phyloP scores from a whole-genome alignment of 2,329 filamentous ascomycete genomes.

The Allantophomopsis cytisporea region DNA sequence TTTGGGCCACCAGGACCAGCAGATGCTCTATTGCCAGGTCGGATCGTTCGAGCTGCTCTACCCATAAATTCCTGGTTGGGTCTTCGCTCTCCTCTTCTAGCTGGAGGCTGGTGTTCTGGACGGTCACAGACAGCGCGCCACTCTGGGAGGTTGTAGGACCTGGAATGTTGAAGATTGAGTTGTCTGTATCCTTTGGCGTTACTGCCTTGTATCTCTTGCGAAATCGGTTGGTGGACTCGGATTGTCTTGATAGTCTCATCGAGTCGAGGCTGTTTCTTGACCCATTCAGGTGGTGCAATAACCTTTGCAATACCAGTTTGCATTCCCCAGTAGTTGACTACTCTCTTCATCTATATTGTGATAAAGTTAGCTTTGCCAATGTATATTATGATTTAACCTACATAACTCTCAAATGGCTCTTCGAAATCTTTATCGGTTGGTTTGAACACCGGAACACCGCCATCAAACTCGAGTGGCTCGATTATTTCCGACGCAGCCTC shows the following conservation, averaged over 20 bases:
- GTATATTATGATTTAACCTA: constrained; percentile 27
- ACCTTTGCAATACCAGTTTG: constrained; percentile 95
- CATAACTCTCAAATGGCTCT: constrained; percentile 74
- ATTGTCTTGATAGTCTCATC: constrained; percentile 84
- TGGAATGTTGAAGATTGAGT: constrained; percentile 90
- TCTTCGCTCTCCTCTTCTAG: constrained; percentile 70
- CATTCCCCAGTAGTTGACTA: constrained; percentile 87
- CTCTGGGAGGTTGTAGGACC: constrained; percentile 91
- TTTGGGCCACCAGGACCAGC: constrained; percentile 7
- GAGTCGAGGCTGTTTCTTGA: constrained; percentile 60
- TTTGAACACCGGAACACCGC: constrained; percentile 84
- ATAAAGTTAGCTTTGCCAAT: constrained; percentile 1
- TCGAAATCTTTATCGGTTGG: constrained; percentile 92
- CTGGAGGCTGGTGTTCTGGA: constrained; percentile 90
- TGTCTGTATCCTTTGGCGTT: constrained; percentile 84
- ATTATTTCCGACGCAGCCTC: too few species aligned
- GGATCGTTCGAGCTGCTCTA: constrained; percentile 17
- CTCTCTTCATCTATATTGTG: constrained; percentile 47
- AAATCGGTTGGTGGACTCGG: constrained; percentile 91
- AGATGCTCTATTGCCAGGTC: constrained; percentile 5
- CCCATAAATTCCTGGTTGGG: constrained; percentile 24
- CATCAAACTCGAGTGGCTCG: constrained; percentile 41
- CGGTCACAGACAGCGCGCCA: constrained; percentile 92
- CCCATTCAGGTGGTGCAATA: constrained; percentile 90
- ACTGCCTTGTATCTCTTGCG: constrained; percentile 93